These are phyloP conservation scores for Lipomyces starkeyi DNA, from an alignment of 805 yeast species.

Conservation along the genomic window DNA sequence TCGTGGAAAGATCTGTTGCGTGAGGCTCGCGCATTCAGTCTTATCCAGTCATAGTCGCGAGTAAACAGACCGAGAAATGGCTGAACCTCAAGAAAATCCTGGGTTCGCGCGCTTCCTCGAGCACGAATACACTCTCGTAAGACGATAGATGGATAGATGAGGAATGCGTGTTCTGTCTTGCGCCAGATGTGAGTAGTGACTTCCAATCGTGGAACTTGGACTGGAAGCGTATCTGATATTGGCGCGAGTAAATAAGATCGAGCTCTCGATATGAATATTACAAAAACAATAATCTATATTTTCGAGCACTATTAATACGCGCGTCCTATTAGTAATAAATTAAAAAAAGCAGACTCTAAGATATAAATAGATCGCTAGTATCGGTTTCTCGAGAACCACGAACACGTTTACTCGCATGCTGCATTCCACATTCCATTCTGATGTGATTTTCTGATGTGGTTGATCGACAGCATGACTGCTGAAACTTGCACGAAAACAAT, in stretches of 20 bases:
- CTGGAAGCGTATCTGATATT: constrained; percentile 2
- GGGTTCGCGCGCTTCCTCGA: background rate
- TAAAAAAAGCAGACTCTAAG: too few species aligned
- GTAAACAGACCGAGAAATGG: background rate
- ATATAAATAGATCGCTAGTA: background rate
- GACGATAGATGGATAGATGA: background rate
- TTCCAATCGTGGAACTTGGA: background rate
- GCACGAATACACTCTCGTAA: background rate
- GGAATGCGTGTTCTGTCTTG: background rate
- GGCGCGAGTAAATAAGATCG: background rate
- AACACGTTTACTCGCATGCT: background rate
- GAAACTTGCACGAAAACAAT: too few species aligned
- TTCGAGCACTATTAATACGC: background rate
- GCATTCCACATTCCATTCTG: background rate
- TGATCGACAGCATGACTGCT: background rate
- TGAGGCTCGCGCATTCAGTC: background rate
- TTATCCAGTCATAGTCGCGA: background rate
- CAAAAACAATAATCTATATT: background rate
- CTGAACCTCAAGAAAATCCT: background rate
- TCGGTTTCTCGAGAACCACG: background rate
- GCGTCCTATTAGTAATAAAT: background rate
- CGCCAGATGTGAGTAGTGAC: constrained; percentile 3
- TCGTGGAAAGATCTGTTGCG: constrained; percentile 1
- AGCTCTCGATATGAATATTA: background rate
- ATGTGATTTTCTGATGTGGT: background rate